Evolutionary conservation across 768 basidiomycete genomes (phyloP), one percentile per base, ranked within the genome.

Genomic region (Serendipita indica): DNA sequence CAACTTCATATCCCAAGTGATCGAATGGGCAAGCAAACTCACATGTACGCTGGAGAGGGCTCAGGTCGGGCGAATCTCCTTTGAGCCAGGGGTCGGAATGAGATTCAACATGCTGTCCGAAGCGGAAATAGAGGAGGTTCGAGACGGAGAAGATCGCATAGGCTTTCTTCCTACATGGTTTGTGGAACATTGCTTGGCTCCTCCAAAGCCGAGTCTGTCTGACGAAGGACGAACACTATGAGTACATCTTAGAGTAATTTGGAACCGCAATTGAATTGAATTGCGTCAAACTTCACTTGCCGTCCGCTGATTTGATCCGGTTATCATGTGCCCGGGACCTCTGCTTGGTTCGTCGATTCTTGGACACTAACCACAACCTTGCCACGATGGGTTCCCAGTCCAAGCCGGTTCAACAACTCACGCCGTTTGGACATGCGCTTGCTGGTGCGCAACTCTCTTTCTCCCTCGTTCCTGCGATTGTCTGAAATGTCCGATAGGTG

Each of bases 341-440:
- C 7, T 25, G 41, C 16, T 25, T 18, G 5, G 27, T 43, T n/a
- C 18, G 27, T 6, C 41, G 16, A n/a, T 18, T 18, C 41, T 43
- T 43, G 7, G 16, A 43, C 41, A 7, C 7, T 25, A n/a, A 43
- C 41, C 41, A 43, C 41, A 43, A 43, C 35, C 41, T n/a, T n/a
- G n/a, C n/a, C n/a, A n/a, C n/a, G n/a, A 43, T 43, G 41, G 16
- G 41, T 7, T 43, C 41, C 41, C 41, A 43, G 61, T 69, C 74
- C 22, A 78, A 82, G 65, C 79, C 79, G n/a, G 71, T 75, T 10
- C 75, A 81, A 57, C 72, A 75, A 65, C 74, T 96, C 33, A 91
- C 91, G 0, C 87, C 93, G 0, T 82, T 92, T 64, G 91, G 86
- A 1, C 80, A 86, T 62, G 94, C 94, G 1, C 74, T 97, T 58